These are phyloP conservation scores for Suillus subaureus DNA, from an alignment of 768 basidiomycete species.

Conservation along the genomic window DNA sequence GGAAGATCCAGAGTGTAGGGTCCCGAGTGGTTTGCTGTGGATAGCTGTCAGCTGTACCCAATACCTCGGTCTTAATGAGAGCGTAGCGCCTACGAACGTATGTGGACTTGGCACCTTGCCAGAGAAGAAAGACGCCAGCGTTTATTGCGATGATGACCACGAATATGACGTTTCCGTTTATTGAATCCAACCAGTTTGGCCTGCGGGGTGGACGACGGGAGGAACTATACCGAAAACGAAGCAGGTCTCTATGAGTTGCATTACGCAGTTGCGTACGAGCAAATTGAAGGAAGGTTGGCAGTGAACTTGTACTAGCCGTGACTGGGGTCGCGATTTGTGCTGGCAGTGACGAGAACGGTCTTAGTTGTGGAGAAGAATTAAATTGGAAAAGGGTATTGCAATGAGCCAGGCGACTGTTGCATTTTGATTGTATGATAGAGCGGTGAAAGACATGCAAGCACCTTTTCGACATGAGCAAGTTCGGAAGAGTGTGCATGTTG, in stretches of 20 bases:
- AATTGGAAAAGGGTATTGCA: not conserved
- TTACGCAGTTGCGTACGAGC: slow-evolving; percentile 15
- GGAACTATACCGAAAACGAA: slow-evolving; percentile 15
- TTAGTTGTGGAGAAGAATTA: not conserved
- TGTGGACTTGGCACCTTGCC: slow-evolving; percentile 45
- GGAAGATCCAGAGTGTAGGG: slow-evolving; percentile 43
- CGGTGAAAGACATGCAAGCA: slow-evolving; percentile 4
- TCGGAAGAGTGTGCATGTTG: slow-evolving; percentile 12
- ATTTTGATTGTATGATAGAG: slow-evolving; percentile 8
- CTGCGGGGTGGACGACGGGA: slow-evolving; percentile 19
- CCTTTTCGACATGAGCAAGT: slow-evolving; percentile 13
- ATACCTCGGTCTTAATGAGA: not conserved
- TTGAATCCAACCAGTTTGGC: slow-evolving; percentile 45
- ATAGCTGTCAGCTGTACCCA: slow-evolving; percentile 8
- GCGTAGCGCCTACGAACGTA: slow-evolving; percentile 33
- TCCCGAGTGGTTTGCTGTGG: slow-evolving; percentile 43
- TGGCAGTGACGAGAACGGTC: not conserved
- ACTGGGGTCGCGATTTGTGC: not conserved
- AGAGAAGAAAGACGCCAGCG: slow-evolving; percentile 59
- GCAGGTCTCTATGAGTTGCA: slow-evolving; percentile 27
- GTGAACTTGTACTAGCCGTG: not conserved
- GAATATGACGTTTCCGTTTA: slow-evolving; percentile 57
- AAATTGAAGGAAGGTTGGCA: slow-evolving; percentile 19
- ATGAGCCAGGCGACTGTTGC: slow-evolving; percentile 3
- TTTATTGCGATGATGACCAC: slow-evolving; percentile 69